These are phyloP conservation scores for Candida hungchunana DNA, from an alignment of 805 yeast species.

Conservation along the genomic window DNA sequence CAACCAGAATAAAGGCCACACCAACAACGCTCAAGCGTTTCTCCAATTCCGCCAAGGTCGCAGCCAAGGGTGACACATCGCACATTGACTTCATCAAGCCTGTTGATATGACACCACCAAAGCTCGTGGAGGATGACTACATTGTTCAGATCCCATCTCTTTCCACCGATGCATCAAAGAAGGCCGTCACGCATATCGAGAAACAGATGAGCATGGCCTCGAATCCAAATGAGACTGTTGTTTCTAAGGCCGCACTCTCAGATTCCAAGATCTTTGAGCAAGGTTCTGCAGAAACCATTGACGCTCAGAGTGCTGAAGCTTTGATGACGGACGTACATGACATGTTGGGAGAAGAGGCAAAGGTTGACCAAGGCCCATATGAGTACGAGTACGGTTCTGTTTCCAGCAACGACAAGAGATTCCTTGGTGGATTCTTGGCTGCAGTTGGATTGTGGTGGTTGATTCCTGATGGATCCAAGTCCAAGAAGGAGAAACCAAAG, in stretches of 20 bases:
- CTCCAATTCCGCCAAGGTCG: constrained; percentile 20
- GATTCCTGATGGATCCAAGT: constrained; percentile 15
- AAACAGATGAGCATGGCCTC: constrained; percentile 15
- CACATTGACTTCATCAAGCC: constrained; percentile 52
- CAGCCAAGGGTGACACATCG: constrained; percentile 53
- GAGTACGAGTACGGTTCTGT: constrained; percentile 21
- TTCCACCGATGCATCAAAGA: constrained; percentile 43
- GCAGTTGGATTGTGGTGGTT: constrained; percentile 29
- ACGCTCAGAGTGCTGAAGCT: constrained; percentile 16
- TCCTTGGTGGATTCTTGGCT: constrained; percentile 24
- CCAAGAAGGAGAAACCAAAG: constrained; percentile 5
- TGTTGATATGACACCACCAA: constrained; percentile 32
- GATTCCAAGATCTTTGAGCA: constrained; percentile 22
- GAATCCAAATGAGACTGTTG: constrained; percentile 17
- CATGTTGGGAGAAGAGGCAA: constrained; percentile 7
- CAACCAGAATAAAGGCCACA: constrained; percentile 3
- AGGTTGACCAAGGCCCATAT: constrained; percentile 21
- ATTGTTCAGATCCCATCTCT: constrained; percentile 39
- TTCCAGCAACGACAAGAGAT: constrained; percentile 23
- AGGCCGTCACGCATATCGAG: constrained; percentile 28
- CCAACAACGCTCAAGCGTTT: constrained; percentile 13
- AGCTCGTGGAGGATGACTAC: constrained; percentile 45
- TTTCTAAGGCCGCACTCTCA: constrained; percentile 26
- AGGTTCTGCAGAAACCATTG: constrained; percentile 16
- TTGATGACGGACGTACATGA: constrained; percentile 10